Conservation (phyloP, 352 stramenopile species). For the Globisporangium barbulae region DNA sequence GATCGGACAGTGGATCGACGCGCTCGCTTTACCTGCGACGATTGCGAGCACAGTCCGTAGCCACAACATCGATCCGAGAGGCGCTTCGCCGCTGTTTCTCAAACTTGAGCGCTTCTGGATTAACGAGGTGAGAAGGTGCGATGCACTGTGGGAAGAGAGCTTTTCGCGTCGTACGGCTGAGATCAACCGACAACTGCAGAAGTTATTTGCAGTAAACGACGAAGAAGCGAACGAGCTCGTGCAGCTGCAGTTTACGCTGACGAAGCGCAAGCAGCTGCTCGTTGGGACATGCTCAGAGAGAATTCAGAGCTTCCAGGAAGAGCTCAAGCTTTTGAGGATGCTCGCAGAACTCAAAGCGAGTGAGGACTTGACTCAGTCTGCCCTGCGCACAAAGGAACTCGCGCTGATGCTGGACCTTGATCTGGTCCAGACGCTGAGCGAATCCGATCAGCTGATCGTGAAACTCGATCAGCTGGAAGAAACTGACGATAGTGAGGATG, state of each 20-base stretch:
- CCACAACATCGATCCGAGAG: slow-evolving; percentile 27
- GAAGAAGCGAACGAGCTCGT: slow-evolving; percentile 28
- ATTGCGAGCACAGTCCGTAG: slow-evolving; percentile 19
- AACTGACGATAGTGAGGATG: background rate
- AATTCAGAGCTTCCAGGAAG: slow-evolving; percentile 1
- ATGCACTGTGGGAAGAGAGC: slow-evolving; percentile 22
- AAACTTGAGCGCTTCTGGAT: slow-evolving; percentile 12
- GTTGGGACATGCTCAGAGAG: background rate
- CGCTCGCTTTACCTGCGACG: slow-evolving; percentile 14
- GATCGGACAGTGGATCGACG: slow-evolving; percentile 28
- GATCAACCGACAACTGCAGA: slow-evolving; percentile 22
- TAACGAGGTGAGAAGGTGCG: background rate
- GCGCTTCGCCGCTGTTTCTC: slow-evolving; percentile 14
- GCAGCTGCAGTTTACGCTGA: slow-evolving; percentile 13
- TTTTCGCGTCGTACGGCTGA: slow-evolving; percentile 20
- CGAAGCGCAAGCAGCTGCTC: slow-evolving; percentile 13
- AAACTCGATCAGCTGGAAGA: slow-evolving; percentile 12
- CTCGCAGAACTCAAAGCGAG: background rate
- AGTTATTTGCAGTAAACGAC: slow-evolving; percentile 33
- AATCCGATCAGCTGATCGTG: slow-evolving; percentile 9
- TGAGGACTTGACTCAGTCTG: background rate
- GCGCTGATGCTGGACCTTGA: slow-evolving; percentile 11
- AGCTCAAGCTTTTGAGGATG: slow-evolving; percentile 11
- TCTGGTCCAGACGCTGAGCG: slow-evolving; percentile 4
- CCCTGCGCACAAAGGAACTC: background rate